Evolutionary conservation across 805 yeast species (phyloP), one percentile per base, ranked within the genome.

Genomic region (Jamesozyma hellenica): DNA sequence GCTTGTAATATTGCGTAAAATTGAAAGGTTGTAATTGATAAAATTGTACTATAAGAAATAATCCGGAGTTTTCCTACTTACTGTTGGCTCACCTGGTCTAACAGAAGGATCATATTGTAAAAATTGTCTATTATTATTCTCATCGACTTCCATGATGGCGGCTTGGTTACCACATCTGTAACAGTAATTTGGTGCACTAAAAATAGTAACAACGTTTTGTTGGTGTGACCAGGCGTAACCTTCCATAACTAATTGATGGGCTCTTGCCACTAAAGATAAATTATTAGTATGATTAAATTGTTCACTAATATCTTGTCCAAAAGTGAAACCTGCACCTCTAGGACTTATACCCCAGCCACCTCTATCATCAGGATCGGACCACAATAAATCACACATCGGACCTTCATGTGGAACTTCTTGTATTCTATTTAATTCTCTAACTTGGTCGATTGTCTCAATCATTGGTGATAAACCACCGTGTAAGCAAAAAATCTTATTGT

Each of bases 281-380:
- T 82, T 87, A 60, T 88, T 88, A 15, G 87, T 80, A 64, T 87
- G 95, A 60, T 88, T 88, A 65, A 88, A 88, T 58, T 86, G 94
- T 60, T 84, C 94, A 50, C 88, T 76, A 53, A 87, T 85, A 68
- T 88, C 95, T 66, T 82, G 94, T 53, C 96, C 96, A 75, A 88
- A 88, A 56, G 95, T 85, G 79, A 83, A 88, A 63, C 96, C 96
- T 46, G 96, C 96, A 70, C 96, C 96, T 75, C 96, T 78, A 63
- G 96, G 95, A 57, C 92, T 81, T 50, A 88, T 84, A 47, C 95
- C 95, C 96, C 96, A 88, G 53, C 95, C 96, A 52, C 95, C 95
- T 59, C 96, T 73, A 63, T 88, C 96, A 62, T 88, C 96, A 23
- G 96, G 96, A 63, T 88, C 96, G 3, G 95, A 84, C 96, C 96